Conservation (phyloP, 2,329 filamentous ascomycete genomes). For the Mycosphaerelloides madeirae region DNA sequence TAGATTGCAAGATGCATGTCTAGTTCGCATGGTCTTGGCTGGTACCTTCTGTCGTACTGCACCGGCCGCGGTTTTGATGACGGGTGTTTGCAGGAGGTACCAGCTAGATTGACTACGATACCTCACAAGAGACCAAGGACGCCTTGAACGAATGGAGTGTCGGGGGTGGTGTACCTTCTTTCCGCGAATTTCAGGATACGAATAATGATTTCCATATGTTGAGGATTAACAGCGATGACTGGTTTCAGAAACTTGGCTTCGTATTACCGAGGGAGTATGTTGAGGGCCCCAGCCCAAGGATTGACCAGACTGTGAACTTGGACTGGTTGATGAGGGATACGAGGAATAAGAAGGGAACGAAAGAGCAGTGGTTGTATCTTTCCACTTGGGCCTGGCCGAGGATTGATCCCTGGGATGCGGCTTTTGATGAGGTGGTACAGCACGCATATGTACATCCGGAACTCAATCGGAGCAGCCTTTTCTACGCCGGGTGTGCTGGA, state of each 20-base stretch:
- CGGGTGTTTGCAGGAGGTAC: no score
- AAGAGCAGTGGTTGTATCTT: constrained; percentile 15
- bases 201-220: constrained; percentile 15
- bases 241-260: constrained; percentile 11
- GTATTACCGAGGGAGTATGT: constrained; percentile 13
- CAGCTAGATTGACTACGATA: no score
- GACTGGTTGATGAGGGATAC: constrained; percentile 12
- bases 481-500: constrained; percentile 13
- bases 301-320: constrained; percentile 13
- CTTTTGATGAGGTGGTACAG: constrained; percentile 10
- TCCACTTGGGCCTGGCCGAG: constrained; percentile 5
- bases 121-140: constrained; percentile 14
- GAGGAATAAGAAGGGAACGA: neutral
- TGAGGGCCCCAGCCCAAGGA: constrained; percentile 3
- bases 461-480: constrained; percentile 14
- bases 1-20: no score
- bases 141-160: constrained; percentile 12
- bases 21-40: no score
- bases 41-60: no score
- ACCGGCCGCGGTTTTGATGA: no score
- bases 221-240: constrained; percentile 18
- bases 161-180: constrained; percentile 10
- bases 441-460: constrained; percentile 10
- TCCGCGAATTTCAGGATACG: constrained; percentile 16
- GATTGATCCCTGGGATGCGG: constrained; percentile 9